Evolutionary conservation across 2,329 filamentous ascomycete genomes (phyloP).

Genomic region (Diplocarpon mali): DNA sequence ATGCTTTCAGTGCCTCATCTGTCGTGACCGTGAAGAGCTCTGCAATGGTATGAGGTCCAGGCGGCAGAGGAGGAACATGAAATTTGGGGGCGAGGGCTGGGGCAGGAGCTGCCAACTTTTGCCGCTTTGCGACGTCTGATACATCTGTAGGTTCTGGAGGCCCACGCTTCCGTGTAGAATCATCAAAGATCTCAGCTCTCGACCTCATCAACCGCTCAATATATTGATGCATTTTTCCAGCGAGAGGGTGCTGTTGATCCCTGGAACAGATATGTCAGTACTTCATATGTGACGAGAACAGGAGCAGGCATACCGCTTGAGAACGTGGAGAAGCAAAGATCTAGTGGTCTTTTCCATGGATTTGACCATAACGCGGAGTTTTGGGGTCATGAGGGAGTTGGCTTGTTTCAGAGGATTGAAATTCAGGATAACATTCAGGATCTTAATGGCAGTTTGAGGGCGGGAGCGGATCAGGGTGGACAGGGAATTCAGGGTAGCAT

Average conservation of each 20-base stretch:
- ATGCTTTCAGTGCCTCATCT: conserved; percentile 62
- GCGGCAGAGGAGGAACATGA: conserved; percentile 53
- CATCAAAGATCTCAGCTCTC: conserved; percentile 69
- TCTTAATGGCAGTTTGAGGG: conserved; percentile 71
- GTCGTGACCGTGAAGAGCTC: conserved; percentile 79
- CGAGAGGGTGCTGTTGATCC: conserved; percentile 68
- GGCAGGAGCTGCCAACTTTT: conserved; percentile 50
- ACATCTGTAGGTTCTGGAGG: conserved; percentile 60
- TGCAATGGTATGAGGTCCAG: conserved; percentile 67
- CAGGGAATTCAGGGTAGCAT: conserved; percentile 83
- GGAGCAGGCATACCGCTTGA: conserved; percentile 51
- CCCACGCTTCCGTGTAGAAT: conserved; percentile 65
- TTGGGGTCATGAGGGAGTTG: conserved; percentile 65
- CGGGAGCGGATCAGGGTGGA: conserved; percentile 74
- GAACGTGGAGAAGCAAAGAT: conserved; percentile 70
- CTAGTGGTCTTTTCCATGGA: conserved; percentile 93
- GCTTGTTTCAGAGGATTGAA: conserved; percentile 86
- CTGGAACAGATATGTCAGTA: conserved; percentile 34
- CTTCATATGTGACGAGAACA: conserved; percentile 1
- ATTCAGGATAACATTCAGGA: conserved; percentile 72
- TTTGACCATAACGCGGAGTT: conserved; percentile 69
- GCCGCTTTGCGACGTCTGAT: conserved; percentile 70
- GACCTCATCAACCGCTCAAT: conserved; percentile 72
- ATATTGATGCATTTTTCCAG: conserved; percentile 73
- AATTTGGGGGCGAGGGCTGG: conserved; percentile 14